phyloP scores from a whole-genome alignment of 2,329 filamentous ascomycete species.

The Xylaria hypoxylon region DNA sequence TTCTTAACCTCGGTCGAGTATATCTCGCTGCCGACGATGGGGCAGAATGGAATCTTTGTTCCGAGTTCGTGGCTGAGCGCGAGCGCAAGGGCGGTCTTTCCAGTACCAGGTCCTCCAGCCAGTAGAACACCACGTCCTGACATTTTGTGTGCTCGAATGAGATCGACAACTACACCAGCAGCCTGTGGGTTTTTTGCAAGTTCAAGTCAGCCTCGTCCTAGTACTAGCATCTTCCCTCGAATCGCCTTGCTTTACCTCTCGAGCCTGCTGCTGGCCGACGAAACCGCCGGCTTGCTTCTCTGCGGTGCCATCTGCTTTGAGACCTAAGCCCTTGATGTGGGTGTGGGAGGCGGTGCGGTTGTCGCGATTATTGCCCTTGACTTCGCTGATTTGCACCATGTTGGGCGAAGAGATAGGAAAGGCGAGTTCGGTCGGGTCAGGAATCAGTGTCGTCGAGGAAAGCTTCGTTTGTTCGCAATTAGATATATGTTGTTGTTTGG shows the following conservation, averaged over 20 bases:
- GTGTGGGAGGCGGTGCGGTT: constrained; percentile 97
- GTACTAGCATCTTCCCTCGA: background rate
- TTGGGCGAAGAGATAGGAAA: constrained; percentile 51
- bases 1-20: constrained; percentile 99
- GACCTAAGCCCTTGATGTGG: constrained; percentile 94
- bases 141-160: constrained; percentile 98
- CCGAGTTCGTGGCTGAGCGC: constrained; percentile 97
- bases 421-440: background rate
- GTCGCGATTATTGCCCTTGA: constrained; percentile 93
- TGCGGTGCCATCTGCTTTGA: constrained; percentile 86
- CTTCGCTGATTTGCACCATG: constrained; percentile 93
- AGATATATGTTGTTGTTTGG: constrained; percentile 4
- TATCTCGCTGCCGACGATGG: constrained; percentile 97
- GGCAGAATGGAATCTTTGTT: constrained; percentile 98
- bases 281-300: constrained; percentile 86
- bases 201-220: constrained; percentile 39
- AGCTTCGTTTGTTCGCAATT: background rate
- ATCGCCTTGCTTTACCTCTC: constrained; percentile 73
- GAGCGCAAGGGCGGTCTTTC: constrained; percentile 95
- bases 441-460: constrained; percentile 3
- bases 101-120: constrained; percentile 93
- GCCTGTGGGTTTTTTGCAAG: constrained; percentile 65
- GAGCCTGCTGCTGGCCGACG: constrained; percentile 85
- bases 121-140: constrained; percentile 92
- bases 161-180: constrained; percentile 93